phyloP scores from a whole-genome alignment of 345 rosid species.

The Bruguiera gymnorhiza region DNA sequence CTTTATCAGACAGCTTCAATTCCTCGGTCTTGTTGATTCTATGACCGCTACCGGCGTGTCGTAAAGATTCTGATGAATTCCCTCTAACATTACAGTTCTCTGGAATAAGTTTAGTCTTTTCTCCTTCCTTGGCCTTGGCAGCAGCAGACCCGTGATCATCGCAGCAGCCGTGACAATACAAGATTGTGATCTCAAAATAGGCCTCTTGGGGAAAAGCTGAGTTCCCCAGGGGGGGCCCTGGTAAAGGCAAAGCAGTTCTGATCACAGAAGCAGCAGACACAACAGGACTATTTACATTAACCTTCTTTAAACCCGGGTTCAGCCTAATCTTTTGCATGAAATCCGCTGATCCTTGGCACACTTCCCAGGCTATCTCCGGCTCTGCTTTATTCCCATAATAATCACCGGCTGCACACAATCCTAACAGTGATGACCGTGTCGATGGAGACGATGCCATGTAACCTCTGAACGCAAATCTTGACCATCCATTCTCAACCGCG shows the following conservation, averaged over 20 bases:
- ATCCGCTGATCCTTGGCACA: conserved; percentile 67
- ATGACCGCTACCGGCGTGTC: conserved; percentile 30
- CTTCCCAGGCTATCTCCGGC: conserved; percentile 77
- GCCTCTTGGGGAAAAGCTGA: conserved; percentile 91
- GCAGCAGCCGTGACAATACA: conserved; percentile 21
- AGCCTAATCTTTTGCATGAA: conserved; percentile 74
- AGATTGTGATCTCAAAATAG: conserved; percentile 77
- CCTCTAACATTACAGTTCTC: conserved; percentile 32
- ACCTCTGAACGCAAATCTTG: conserved; percentile 64
- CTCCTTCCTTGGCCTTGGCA: conserved; percentile 46
- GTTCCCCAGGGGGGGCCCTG: conserved; percentile 76
- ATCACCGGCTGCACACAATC: conserved; percentile 55
- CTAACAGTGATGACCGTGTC: conserved; percentile 39
- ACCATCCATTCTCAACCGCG: conserved; percentile 86
- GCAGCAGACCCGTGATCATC: conserved; percentile 18
- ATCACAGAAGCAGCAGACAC: conserved; percentile 56
- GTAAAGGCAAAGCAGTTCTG: conserved; percentile 71
- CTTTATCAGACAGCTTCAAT: conserved; percentile 32
- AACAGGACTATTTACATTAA: conserved; percentile 10
- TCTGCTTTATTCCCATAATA: conserved; percentile 30
- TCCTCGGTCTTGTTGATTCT: conserved; percentile 40
- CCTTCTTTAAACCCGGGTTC: conserved; percentile 43
- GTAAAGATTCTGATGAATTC: conserved; percentile 51
- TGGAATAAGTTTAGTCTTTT: conserved; percentile 57
- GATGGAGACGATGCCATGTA: conserved; percentile 42